Evolutionary conservation across 495 filamentous ascomycete genomes (phyloP), one percentile per base, ranked within the genome.

Genomic region (Lasiosphaeria ovina): DNA sequence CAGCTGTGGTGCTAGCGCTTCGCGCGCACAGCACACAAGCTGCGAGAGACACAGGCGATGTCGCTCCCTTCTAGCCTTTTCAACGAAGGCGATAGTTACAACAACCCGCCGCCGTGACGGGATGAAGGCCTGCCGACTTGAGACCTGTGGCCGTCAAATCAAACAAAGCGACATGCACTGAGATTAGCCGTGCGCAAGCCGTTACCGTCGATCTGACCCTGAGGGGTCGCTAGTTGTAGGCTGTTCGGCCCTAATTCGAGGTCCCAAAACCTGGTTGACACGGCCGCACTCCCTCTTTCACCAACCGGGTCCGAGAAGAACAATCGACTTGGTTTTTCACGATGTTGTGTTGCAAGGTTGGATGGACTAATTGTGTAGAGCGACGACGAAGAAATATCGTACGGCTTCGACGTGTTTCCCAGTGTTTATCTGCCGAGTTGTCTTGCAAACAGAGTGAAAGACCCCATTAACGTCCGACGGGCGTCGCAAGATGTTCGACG

Each of bases 121-220:
- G 44, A 14, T n/a, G 32, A 54, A 51, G 32, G 52, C 3, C 4
- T 17, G 52, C 32, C 33, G 32, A 5, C 50, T 51, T 45, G 54
- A 62, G 54, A 45, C 35, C n/a, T 32, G 35, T 42, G 7, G 53
- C 53, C 53, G 53, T 62, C 12, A 51, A 56, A 58, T 59, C 57
- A 60, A 58, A 32, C 48, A 44, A 44, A 10, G 56, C 51, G 51
- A 35, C 52, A 35, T 63, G 50, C 52, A 40, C 51, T 34, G n/a
- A 54, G 48, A 62, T 64, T 64, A 67, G 33, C 65, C 65, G 62
- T 55, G 62, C 8, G 53, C 53, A 8, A 14, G 8, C 14, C 44
- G 44, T 47, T n/a, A n/a, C 11, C 12, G 44, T 47, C 44, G 16
- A 47, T 47, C 44, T 14, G 44, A 47, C 44, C 16, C 16, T 5